Evolutionary conservation across 306 rosid genomes (phyloP).

Genomic region (Trifolium dubium): DNA sequence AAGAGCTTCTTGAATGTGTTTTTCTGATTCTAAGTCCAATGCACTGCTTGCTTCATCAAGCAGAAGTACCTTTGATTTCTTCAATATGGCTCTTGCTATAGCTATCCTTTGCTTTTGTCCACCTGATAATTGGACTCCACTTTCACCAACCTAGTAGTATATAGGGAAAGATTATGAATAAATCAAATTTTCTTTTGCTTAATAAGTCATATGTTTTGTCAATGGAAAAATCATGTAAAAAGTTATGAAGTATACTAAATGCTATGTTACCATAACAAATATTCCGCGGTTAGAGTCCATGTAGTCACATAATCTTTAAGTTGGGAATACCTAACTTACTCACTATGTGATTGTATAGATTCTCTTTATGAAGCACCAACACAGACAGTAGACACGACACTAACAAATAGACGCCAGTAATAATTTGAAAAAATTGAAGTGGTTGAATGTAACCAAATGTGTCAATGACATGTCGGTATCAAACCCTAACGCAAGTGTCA

Average conservation of each 20-base stretch:
- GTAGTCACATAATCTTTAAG: neutral
- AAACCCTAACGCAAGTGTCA: neutral
- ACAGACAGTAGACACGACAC: neutral
- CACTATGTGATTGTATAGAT: neutral
- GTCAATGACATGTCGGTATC: too few relatives aligned
- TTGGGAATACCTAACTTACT: neutral
- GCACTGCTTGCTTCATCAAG: constrained; percentile 98
- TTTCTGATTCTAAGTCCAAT: constrained; percentile 82
- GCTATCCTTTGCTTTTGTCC: constrained; percentile 90
- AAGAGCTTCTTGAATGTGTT: constrained; percentile 73
- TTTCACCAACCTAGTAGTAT: constrained; percentile 65
- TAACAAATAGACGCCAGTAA: neutral
- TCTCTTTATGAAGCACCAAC: neutral
- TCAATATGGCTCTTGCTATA: constrained; percentile 83
- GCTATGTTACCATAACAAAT: too few relatives aligned
- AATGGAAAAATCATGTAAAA: neutral
- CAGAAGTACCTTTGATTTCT: constrained; percentile 69
- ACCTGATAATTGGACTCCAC: constrained; percentile 86
- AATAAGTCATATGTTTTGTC: neutral
- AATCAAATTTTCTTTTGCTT: neutral
- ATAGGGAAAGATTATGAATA: constrained; percentile 4
- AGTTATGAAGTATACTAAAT: too few relatives aligned
- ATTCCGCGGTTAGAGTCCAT: neutral
- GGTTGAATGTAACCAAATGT: neutral
- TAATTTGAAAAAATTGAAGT: neutral